phyloP scores from a whole-genome alignment of 257 asterid genomes.

The Gentiana macrophylla region DNA sequence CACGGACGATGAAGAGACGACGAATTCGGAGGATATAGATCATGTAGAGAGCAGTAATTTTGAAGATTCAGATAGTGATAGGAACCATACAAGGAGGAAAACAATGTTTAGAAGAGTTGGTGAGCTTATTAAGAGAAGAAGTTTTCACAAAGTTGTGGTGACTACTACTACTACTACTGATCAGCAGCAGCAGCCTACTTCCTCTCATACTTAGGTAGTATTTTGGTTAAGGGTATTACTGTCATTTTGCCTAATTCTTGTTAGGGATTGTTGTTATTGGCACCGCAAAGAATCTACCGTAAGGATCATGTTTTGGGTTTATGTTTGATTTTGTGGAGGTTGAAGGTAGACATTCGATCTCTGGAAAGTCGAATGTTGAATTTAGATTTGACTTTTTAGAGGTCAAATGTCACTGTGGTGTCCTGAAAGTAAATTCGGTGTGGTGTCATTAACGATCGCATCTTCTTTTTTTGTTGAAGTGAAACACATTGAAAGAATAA shows the following conservation, averaged over 20 bases:
- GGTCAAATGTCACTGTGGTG: no score
- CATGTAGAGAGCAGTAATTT: constrained; percentile 13
- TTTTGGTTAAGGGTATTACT: background rate
- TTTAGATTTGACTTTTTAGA: no score
- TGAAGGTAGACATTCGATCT: no score
- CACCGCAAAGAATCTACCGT: no score
- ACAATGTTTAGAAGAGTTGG: constrained; percentile 62
- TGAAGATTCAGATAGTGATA: constrained; percentile 35
- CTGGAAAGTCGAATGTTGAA: no score
- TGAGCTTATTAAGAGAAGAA: constrained; percentile 41
- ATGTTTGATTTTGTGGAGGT: no score
- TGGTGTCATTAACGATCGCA: no score
- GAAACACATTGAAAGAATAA: background rate
- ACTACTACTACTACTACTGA: constrained; percentile 2
- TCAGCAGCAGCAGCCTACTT: background rate
- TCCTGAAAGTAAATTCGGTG: no score
- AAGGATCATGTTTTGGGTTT: no score
- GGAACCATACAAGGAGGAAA: constrained; percentile 24
- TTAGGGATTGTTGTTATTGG: no score
- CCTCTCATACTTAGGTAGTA: background rate
- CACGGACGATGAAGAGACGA: constrained; percentile 21
- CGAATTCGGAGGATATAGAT: constrained; percentile 25
- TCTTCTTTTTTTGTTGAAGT: background rate
- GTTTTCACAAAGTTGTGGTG: constrained; percentile 25
- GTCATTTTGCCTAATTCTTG: constrained; percentile 3